Conservation (phyloP, 768 basidiomycete species). For the Postia placenta region DNA sequence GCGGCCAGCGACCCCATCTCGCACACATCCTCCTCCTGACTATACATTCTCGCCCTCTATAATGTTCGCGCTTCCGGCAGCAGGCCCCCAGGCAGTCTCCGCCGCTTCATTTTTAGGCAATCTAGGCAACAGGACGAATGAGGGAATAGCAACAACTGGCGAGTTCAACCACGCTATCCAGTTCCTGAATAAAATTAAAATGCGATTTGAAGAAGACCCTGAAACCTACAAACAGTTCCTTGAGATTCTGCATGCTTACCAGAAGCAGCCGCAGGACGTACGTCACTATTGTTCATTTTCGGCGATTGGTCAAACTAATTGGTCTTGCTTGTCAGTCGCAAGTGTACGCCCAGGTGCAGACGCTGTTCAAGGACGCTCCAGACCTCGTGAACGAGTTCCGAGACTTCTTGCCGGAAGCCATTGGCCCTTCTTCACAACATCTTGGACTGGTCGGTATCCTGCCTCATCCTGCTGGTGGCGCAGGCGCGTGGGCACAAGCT, state of each 20-base stretch:
- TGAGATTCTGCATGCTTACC: conserved; percentile 83
- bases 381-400: conserved; percentile 80
- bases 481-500: conserved; percentile 20
- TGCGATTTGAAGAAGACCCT: conserved; percentile 80
- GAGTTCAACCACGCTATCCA: conserved; percentile 95
- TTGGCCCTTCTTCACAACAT: conserved; percentile 35
- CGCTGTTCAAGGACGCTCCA: conserved; percentile 74
- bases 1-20: conserved; percentile 42
- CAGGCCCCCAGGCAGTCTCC: conserved; percentile 11
- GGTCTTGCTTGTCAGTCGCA: conserved; percentile 41
- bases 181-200: conserved; percentile 98
- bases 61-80: conserved; percentile 1
- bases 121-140: conserved; percentile 29
- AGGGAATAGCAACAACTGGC: conserved; percentile 26
- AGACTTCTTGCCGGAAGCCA: conserved; percentile 68
- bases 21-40: not conserved
- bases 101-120: conserved; percentile 61
- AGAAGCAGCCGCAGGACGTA: conserved; percentile 75
- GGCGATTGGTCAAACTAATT: not conserved
- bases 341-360: conserved; percentile 76
- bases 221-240: conserved; percentile 90
- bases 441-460: conserved; percentile 41
- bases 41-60: not conserved
- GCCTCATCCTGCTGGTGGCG: conserved; percentile 38
- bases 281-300: conserved; percentile 24